Evolutionary conservation across 2,329 filamentous ascomycete genomes (phyloP).

Genomic region (Bipolaris gigantea): DNA sequence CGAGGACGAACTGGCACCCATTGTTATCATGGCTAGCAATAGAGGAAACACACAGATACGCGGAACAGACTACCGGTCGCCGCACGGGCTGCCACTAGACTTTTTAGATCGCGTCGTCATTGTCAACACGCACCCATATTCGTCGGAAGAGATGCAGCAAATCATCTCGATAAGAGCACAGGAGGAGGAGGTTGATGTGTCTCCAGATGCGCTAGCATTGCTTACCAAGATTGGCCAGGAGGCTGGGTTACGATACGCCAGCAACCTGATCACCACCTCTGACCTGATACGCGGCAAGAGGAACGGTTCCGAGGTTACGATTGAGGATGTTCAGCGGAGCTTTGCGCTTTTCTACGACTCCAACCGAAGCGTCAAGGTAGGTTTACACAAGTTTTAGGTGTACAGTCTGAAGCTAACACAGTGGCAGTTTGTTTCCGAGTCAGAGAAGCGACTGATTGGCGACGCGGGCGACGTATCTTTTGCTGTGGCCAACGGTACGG

Average conservation of each 20-base stretch:
- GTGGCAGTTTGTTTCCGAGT: conserved; percentile 75
- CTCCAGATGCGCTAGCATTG: conserved; percentile 84
- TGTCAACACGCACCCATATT: conserved; percentile 88
- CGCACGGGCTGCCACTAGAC: conserved; percentile 91
- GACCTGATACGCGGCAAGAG: conserved; percentile 86
- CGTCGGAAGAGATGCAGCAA: conserved; percentile 81
- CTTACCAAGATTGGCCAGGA: conserved; percentile 96
- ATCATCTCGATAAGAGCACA: conserved; percentile 90
- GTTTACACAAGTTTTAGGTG: background rate
- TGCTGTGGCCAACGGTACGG: conserved; percentile 55
- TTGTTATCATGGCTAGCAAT: conserved; percentile 99
- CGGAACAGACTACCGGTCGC: conserved; percentile 89
- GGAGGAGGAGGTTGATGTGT: conserved; percentile 93
- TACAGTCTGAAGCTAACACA: conserved; percentile 19
- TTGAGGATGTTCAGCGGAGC: conserved; percentile 90
- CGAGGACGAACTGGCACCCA: conserved; percentile 90
- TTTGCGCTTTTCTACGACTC: conserved; percentile 95
- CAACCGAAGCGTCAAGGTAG: conserved; percentile 72
- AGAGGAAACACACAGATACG: conserved; percentile 87
- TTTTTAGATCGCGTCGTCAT: conserved; percentile 96
- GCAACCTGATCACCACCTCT: conserved; percentile 94
- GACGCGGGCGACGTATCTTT: conserved; percentile 81
- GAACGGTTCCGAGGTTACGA: conserved; percentile 76
- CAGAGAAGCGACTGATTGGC: conserved; percentile 90
- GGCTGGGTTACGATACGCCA: conserved; percentile 90